Percentiles rank a stretch among this genome's conserved stretches.
phyloP scores from a whole-genome alignment of 2,329 filamentous ascomycete genomes.

The Cytospora piceae region DNA sequence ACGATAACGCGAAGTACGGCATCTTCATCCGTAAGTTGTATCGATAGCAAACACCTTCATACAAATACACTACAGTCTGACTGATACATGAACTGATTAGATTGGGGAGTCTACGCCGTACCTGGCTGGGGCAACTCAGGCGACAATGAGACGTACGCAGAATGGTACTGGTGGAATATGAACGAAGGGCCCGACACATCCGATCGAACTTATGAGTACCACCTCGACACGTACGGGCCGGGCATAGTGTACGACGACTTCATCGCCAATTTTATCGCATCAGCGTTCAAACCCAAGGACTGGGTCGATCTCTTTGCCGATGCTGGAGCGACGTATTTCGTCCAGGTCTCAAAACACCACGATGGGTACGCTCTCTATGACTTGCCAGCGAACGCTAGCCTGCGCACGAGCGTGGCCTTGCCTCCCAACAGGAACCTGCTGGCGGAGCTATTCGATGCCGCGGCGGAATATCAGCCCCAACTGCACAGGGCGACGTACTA shows the following conservation, averaged over 20 bases:
- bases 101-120: slow-evolving; percentile 61
- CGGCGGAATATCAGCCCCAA: slow-evolving; percentile 46
- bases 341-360: slow-evolving; percentile 50
- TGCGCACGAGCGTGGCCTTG: slow-evolving; percentile 45
- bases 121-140: slow-evolving; percentile 57
- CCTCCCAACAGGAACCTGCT: slow-evolving; percentile 46
- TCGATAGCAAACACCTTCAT: not conserved
- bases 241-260: slow-evolving; percentile 35
- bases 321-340: slow-evolving; percentile 39
- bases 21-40: slow-evolving; percentile 54
- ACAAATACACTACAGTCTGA: not conserved
- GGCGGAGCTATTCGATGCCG: slow-evolving; percentile 48
- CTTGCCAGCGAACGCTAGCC: slow-evolving; percentile 43
- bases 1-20: slow-evolving; percentile 58
- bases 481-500: slow-evolving; percentile 50
- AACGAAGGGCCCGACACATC: slow-evolving; percentile 26
- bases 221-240: slow-evolving; percentile 29
- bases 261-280: slow-evolving; percentile 41
- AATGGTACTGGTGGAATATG: slow-evolving; percentile 37
- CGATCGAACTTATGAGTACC: slow-evolving; percentile 32
- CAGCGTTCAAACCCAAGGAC: slow-evolving; percentile 29
- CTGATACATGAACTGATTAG: not conserved
- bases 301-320: slow-evolving; percentile 45
- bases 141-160: slow-evolving; percentile 46
- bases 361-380: slow-evolving; percentile 52